These are phyloP conservation scores for Cutaneotrichosporon spelunceum DNA, from an alignment of 1,284 basidiomycete species.

Conservation along the genomic window DNA sequence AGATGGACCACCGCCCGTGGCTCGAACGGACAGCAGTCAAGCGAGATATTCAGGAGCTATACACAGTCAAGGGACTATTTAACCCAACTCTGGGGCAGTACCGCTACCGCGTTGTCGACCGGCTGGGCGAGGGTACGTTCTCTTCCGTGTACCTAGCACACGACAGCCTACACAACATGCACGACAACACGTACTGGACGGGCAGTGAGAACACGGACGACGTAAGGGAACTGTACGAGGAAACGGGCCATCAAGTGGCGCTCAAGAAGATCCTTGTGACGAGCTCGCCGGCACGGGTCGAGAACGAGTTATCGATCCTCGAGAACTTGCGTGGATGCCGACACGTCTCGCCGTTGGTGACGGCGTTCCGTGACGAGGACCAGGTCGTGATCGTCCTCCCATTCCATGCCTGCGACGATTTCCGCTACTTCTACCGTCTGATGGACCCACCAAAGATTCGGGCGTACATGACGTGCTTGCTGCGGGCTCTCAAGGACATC, in stretches of 20 bases:
- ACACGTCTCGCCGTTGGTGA: slow-evolving; percentile 87
- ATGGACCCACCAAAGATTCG: slow-evolving; percentile 59
- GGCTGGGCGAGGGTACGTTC: slow-evolving; percentile 93
- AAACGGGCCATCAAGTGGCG: slow-evolving; percentile 67
- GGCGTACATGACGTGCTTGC: slow-evolving; percentile 84
- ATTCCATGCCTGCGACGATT: slow-evolving; percentile 88
- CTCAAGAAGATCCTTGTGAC: slow-evolving; percentile 98
- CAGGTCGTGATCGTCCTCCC: slow-evolving; percentile 96
- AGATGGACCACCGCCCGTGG: slow-evolving; percentile 52
- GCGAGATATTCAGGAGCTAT: slow-evolving; percentile 63
- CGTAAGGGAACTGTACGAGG: slow-evolving; percentile 10
- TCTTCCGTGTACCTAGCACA: slow-evolving; percentile 97
- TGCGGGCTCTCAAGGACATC: slow-evolving; percentile 83
- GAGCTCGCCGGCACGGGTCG: slow-evolving; percentile 84
- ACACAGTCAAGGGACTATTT: slow-evolving; percentile 25
- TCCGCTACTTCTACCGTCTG: slow-evolving; percentile 58
- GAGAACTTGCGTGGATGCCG: slow-evolving; percentile 70
- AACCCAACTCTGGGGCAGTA: slow-evolving; percentile 13
- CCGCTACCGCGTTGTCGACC: slow-evolving; percentile 79
- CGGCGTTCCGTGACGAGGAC: slow-evolving; percentile 85
- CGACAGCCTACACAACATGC: slow-evolving; percentile 70
- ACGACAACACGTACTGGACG: slow-evolving; percentile 80
- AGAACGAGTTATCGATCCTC: slow-evolving; percentile 93
- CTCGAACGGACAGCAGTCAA: slow-evolving; percentile 72
- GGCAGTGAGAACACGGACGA: slow-evolving; percentile 53